Conservation (phyloP, 768 basidiomycete species). For the Psilocybe cyanescens region DNA sequence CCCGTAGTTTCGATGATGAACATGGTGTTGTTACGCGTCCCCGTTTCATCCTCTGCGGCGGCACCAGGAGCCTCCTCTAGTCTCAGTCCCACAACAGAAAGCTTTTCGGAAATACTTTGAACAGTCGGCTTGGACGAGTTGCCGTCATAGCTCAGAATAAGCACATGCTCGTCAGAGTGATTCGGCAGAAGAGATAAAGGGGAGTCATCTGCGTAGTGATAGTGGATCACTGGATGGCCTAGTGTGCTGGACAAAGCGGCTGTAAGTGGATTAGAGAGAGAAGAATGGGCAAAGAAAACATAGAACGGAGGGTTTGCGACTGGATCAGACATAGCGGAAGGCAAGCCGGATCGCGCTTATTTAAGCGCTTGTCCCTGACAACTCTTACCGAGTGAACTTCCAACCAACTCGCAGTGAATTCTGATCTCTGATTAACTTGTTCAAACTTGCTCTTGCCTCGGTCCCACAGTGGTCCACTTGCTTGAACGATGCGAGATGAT, state of each 20-base stretch:
- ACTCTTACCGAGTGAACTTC: not conserved
- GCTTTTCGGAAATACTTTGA: constrained; percentile 50
- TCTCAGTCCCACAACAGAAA: constrained; percentile 60
- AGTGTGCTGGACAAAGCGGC: constrained; percentile 49
- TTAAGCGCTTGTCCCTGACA: not conserved
- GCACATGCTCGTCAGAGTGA: constrained; percentile 66
- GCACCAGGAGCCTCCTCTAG: constrained; percentile 78
- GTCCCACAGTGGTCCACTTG: not conserved
- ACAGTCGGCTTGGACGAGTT: constrained; percentile 43
- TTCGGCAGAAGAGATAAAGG: constrained; percentile 67
- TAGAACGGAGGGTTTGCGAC: constrained; percentile 59
- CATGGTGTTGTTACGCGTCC: constrained; percentile 66
- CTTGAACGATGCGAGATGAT: not conserved
- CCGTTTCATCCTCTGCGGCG: constrained; percentile 51
- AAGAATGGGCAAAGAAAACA: constrained; percentile 66
- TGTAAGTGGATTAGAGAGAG: constrained; percentile 38
- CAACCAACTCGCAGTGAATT: not conserved
- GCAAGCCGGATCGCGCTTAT: not conserved
- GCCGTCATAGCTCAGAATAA: constrained; percentile 75
- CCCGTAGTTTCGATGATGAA: constrained; percentile 73
- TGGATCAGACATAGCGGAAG: not conserved
- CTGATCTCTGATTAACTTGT: not conserved
- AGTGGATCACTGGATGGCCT: constrained; percentile 75
- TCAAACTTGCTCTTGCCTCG: not conserved
- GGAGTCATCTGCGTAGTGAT: constrained; percentile 82